These are phyloP conservation scores for Moesziomyces globuligerus DNA, from an alignment of 1,284 basidiomycete genomes.

Conservation along the genomic window DNA sequence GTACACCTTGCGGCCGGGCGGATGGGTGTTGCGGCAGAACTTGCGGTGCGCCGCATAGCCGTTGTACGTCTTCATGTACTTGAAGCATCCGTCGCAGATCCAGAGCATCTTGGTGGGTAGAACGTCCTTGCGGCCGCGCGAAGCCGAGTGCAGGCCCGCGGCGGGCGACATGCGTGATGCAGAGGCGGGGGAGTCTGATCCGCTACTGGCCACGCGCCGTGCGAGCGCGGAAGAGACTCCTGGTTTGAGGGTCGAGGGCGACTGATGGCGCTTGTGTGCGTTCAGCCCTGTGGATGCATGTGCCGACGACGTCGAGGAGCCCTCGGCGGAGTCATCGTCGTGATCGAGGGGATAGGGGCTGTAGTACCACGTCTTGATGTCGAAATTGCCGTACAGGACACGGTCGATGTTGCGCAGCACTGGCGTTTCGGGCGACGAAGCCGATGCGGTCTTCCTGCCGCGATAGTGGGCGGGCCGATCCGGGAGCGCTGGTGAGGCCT, in stretches of 20 bases:
- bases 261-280: slow-evolving; percentile 21
- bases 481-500: slow-evolving; percentile 22
- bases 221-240: slow-evolving; percentile 4
- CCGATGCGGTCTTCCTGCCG: slow-evolving; percentile 7
- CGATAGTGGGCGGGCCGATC: slow-evolving; percentile 15
- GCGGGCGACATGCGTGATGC: not conserved
- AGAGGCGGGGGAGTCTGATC: slow-evolving; percentile 13
- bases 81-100: slow-evolving; percentile 94
- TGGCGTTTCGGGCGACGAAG: slow-evolving; percentile 16
- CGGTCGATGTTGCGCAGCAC: slow-evolving; percentile 47
- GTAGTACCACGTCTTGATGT: slow-evolving; percentile 67
- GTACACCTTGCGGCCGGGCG: slow-evolving; percentile 90
- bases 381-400: slow-evolving; percentile 63
- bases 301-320: not conserved
- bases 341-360: slow-evolving; percentile 65
- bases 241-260: slow-evolving; percentile 8
- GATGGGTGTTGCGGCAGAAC: slow-evolving; percentile 77
- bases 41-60: slow-evolving; percentile 69
- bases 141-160: not conserved
- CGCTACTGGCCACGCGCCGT: slow-evolving; percentile 12
- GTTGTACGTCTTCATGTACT: slow-evolving; percentile 77
- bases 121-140: slow-evolving; percentile 15
- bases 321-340: slow-evolving; percentile 26
- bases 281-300: not conserved
- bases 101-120: slow-evolving; percentile 55